Evolutionary conservation across 169 alveolate species (phyloP).

Genomic region (Toxoplasma gondii): DNA sequence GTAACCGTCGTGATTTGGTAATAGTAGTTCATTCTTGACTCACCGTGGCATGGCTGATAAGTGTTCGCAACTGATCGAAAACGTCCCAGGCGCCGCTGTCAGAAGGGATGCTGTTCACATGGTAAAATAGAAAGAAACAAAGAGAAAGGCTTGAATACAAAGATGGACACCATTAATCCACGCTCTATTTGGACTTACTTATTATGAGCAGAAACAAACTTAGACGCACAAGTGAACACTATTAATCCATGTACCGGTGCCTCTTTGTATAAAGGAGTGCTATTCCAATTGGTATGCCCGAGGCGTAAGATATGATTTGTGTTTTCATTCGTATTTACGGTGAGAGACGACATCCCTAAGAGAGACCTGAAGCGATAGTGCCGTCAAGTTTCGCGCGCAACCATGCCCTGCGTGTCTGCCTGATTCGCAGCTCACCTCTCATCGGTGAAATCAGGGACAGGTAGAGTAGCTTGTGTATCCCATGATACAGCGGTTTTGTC

Average conservation of each 20-base stretch:
- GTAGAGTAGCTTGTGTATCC: not conserved
- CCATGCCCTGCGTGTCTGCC: not conserved
- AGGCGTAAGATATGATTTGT: too few species aligned
- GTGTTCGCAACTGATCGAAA: slow-evolving; percentile 8
- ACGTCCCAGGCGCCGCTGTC: slow-evolving; percentile 31
- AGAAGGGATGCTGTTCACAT: slow-evolving; percentile 2
- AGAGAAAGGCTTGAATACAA: not conserved
- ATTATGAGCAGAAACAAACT: too few species aligned
- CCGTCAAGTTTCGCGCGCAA: not conserved
- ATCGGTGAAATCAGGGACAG: not conserved
- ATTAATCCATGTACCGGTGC: too few species aligned
- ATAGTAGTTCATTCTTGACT: not conserved
- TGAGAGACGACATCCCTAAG: too few species aligned
- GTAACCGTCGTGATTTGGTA: not conserved
- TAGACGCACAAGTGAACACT: too few species aligned
- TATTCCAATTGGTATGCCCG: too few species aligned
- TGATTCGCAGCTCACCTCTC: not conserved
- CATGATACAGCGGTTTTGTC: not conserved
- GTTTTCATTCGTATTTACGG: too few species aligned
- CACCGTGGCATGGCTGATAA: slow-evolving; percentile 8
- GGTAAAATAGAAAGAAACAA: not conserved
- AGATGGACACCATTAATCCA: too few species aligned
- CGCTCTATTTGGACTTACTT: too few species aligned
- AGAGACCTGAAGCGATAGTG: not conserved
- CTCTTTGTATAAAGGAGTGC: too few species aligned